Percentiles rank a stretch among this genome's conserved stretches.
These are phyloP conservation scores for Plasmodium vivax DNA, from an alignment of 169 alveolate species.

Conservation along the genomic window DNA sequence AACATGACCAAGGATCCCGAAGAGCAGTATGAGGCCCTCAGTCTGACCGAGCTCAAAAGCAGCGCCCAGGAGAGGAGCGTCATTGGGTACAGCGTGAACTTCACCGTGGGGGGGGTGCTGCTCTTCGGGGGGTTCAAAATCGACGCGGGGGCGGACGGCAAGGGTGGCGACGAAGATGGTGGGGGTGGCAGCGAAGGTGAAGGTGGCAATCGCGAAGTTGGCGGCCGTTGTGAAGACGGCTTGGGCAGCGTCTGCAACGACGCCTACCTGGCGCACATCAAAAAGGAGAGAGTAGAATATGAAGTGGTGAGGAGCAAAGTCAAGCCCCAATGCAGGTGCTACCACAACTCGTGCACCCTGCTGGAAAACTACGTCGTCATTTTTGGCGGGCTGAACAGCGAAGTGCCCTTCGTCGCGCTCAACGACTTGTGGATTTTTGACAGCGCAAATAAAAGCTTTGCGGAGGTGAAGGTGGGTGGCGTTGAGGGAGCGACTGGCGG, in stretches of 20 bases:
- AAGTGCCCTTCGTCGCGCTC: constrained; percentile 56
- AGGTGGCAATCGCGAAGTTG: background rate
- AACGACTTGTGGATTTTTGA: constrained; percentile 64
- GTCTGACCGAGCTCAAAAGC: constrained; percentile 67
- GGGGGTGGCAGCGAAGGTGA: background rate
- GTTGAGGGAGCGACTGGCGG: background rate
- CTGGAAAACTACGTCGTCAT: constrained; percentile 54
- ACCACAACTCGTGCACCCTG: constrained; percentile 54
- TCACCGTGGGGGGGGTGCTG: constrained; percentile 37
- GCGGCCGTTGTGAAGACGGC: background rate
- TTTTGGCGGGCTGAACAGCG: constrained; percentile 59
- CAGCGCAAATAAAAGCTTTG: constrained; percentile 54
- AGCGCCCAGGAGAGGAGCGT: constrained; percentile 28
- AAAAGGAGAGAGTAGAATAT: constrained; percentile 48
- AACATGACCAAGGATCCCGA: constrained; percentile 59
- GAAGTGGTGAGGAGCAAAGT: constrained; percentile 27
- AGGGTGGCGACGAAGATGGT: background rate
- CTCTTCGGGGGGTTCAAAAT: constrained; percentile 70
- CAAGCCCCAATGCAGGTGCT: constrained; percentile 42
- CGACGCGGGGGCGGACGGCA: background rate
- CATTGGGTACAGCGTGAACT: constrained; percentile 56
- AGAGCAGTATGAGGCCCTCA: constrained; percentile 35
- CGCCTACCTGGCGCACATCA: constrained; percentile 46
- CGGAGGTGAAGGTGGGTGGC: constrained; percentile 7
- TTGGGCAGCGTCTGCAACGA: constrained; percentile 27